phyloP scores from a whole-genome alignment of 2,329 filamentous ascomycete species.

The Trichoderma sp. region DNA sequence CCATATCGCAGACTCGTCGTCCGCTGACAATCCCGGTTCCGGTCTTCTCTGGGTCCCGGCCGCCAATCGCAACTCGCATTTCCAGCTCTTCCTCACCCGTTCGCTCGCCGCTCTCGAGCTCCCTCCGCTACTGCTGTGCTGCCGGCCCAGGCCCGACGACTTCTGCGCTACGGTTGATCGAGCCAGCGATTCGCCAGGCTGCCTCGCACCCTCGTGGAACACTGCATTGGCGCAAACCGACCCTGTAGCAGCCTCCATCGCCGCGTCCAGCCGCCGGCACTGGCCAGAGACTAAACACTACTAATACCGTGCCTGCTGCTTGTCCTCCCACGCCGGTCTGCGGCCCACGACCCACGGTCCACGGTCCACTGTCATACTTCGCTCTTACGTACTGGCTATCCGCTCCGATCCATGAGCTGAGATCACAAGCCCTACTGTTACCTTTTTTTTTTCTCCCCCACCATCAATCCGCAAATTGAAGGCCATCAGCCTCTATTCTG shows the following conservation, averaged over 20 bases:
- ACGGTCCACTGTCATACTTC: constrained; percentile 36
- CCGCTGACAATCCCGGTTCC: constrained; percentile 14
- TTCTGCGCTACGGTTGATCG: constrained; percentile 2
- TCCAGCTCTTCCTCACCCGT: constrained; percentile 7
- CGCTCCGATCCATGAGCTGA: constrained; percentile 27
- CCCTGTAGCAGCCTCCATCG: constrained; percentile 10
- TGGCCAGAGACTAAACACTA: constrained; percentile 30
- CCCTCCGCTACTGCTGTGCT: constrained; percentile 14
- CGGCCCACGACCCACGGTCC: constrained; percentile 29
- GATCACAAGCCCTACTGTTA: constrained; percentile 24
- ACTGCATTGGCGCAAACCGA: constrained; percentile 2
- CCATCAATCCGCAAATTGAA: constrained; percentile 18
- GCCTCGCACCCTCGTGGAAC: neutral
- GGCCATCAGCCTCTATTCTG: constrained; percentile 22
- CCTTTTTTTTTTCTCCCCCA: constrained; percentile 20
- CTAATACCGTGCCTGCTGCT: constrained; percentile 5
- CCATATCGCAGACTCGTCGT: neutral
- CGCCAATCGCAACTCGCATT: constrained; percentile 9
- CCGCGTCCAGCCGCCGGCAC: constrained; percentile 34
- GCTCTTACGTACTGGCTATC: constrained; percentile 41
- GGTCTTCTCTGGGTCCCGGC: constrained; percentile 13
- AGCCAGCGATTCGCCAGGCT: constrained; percentile 10
- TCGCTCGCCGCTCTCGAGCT: constrained; percentile 18
- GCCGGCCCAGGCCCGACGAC: constrained; percentile 20
- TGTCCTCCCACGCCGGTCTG: constrained; percentile 26